Percentiles rank a stretch among this genome's conserved stretches.
Conservation (phyloP, 129 eudicot genomes). For the Flaveria brownii region DNA sequence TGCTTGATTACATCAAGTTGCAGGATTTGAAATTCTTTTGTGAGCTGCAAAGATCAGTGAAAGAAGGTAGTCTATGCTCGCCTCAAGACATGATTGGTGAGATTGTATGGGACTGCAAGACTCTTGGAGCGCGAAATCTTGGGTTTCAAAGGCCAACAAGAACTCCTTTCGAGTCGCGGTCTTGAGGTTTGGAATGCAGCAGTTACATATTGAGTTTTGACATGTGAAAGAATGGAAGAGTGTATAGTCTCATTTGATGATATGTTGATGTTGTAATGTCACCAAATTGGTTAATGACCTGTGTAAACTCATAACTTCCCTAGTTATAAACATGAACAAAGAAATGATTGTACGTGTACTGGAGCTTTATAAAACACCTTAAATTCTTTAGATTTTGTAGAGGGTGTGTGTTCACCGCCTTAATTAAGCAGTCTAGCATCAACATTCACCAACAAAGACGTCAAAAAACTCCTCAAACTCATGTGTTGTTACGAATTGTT, state of each 20-base stretch:
- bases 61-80: constrained; percentile 49
- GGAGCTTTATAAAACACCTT: no score
- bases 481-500: no score
- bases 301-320: no score
- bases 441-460: no score
- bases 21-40: constrained; percentile 68
- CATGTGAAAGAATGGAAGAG: neutral
- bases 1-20: constrained; percentile 66
- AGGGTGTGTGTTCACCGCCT: no score
- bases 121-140: constrained; percentile 43
- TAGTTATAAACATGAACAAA: no score
- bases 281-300: neutral
- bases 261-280: neutral
- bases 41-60: constrained; percentile 60
- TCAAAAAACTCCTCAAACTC: no score
- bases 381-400: no score
- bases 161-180: constrained; percentile 11
- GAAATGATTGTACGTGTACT: no score
- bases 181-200: neutral
- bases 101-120: constrained; percentile 83
- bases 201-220: neutral
- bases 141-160: constrained; percentile 20
- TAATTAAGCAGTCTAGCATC: no score
- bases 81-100: constrained; percentile 88
- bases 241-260: neutral